Conservation (phyloP, 2,329 filamentous ascomycete genomes). For the Magnaporthiopsis incrustans region DNA sequence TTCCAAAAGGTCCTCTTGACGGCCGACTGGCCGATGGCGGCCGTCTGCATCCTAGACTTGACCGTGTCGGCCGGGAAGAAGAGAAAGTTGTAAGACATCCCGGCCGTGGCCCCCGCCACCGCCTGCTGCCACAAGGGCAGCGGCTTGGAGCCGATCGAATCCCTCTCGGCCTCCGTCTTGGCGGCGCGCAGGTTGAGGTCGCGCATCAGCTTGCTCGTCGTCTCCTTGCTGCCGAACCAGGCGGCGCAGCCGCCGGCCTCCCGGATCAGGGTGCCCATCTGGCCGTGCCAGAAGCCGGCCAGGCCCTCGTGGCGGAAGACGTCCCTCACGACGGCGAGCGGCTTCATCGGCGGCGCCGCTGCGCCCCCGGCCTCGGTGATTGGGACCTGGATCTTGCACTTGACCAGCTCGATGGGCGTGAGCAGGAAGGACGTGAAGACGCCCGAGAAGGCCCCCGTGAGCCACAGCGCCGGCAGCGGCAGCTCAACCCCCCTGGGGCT, state of each 20-base stretch:
- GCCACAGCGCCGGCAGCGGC: constrained; percentile 65
- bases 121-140: constrained; percentile 83
- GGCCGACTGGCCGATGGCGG: constrained; percentile 51
- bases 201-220: constrained; percentile 63
- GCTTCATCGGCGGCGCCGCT: constrained; percentile 43
- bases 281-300: constrained; percentile 87
- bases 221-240: constrained; percentile 92
- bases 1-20: constrained; percentile 60
- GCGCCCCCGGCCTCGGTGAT: constrained; percentile 30
- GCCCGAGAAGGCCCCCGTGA: constrained; percentile 79
- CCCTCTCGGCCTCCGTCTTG: constrained; percentile 29
- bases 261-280: constrained; percentile 85
- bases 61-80: constrained; percentile 97
- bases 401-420: constrained; percentile 93
- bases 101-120: constrained; percentile 76
- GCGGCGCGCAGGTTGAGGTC: constrained; percentile 39
- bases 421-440: constrained; percentile 84
- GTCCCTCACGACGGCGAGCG: constrained; percentile 64
- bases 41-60: constrained; percentile 94
- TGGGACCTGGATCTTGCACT: constrained; percentile 94
- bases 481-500: constrained; percentile 49
- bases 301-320: constrained; percentile 79
- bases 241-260: constrained; percentile 89
- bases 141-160: constrained; percentile 36
- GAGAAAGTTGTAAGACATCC: constrained; percentile 91